phyloP scores from a whole-genome alignment of 768 basidiomycete species.

The Boletus reticulatus region DNA sequence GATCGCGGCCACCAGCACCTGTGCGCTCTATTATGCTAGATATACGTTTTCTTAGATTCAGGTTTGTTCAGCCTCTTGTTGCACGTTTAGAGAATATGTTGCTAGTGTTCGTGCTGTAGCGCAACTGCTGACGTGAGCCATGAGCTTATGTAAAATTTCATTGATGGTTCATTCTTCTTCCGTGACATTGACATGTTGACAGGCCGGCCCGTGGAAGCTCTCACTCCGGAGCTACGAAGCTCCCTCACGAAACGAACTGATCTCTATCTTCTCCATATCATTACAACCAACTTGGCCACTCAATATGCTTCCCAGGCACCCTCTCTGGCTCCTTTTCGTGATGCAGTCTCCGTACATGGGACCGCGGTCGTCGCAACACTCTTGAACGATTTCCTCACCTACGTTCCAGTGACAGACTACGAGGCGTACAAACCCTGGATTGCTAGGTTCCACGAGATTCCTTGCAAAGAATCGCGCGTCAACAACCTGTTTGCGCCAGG shows the following conservation, averaged over 20 bases:
- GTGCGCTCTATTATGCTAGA: too few species aligned
- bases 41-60: too few species aligned
- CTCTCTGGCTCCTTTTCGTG: conserved; percentile 2
- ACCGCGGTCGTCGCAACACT: background rate
- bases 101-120: too few species aligned
- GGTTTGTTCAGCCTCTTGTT: too few species aligned
- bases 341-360: background rate
- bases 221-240: conserved; percentile 5
- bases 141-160: too few species aligned
- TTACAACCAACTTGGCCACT: background rate
- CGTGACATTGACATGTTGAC: background rate
- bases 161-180: too few species aligned
- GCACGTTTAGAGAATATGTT: too few species aligned
- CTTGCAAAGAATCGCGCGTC: conserved; percentile 8
- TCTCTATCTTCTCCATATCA: conserved; percentile 3
- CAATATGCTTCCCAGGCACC: conserved; percentile 8
- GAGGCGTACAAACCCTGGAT: conserved; percentile 11
- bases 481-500: conserved; percentile 14
- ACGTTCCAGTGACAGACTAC: conserved; percentile 15
- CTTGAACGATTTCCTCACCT: conserved; percentile 3
- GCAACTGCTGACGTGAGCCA: too few species aligned
- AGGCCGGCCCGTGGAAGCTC: background rate
- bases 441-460: conserved; percentile 3
- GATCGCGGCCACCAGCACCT: too few species aligned
- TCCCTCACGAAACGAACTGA: background rate